Evolutionary conservation across 495 filamentous ascomycete species (phyloP).

Genomic region (Amniculicola lignicola): DNA sequence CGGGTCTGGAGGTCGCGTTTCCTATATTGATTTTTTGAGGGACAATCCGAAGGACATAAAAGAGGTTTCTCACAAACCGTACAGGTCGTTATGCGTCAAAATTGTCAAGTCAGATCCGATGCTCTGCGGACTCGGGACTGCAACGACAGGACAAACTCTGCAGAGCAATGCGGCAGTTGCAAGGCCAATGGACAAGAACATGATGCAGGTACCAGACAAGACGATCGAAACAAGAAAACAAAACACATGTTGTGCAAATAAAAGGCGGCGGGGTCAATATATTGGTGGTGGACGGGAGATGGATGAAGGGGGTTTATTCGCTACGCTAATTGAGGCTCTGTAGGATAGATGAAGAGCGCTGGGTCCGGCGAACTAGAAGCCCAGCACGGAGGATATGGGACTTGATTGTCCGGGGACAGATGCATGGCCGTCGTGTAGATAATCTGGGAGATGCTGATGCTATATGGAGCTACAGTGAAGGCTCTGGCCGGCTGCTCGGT

Average conservation of each 20-base stretch:
- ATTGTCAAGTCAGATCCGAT: constrained; percentile 17
- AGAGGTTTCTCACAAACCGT: constrained; percentile 23
- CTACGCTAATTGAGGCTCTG: not conserved
- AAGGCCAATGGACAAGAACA: not conserved
- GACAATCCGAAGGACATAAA: not conserved
- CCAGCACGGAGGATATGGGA: not conserved
- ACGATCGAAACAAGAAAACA: not conserved
- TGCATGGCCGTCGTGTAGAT: too few species aligned
- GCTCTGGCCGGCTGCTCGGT: too few species aligned
- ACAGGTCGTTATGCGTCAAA: constrained; percentile 27
- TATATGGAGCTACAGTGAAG: too few species aligned
- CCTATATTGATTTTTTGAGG: constrained; percentile 1
- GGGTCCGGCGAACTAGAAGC: not conserved
- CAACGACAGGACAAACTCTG: not conserved
- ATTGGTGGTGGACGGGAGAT: not conserved
- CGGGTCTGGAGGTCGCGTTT: constrained; percentile 6
- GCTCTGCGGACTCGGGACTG: constrained; percentile 7
- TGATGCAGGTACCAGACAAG: not conserved
- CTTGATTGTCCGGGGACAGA: not conserved
- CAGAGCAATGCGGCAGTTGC: not conserved
- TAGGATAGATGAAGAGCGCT: not conserved
- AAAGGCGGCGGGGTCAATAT: not conserved
- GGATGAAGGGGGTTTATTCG: not conserved
- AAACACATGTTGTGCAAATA: not conserved
- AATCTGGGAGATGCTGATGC: too few species aligned